Conservation (phyloP, 129 eudicot species). For the Pittosporum tobira region DNA sequence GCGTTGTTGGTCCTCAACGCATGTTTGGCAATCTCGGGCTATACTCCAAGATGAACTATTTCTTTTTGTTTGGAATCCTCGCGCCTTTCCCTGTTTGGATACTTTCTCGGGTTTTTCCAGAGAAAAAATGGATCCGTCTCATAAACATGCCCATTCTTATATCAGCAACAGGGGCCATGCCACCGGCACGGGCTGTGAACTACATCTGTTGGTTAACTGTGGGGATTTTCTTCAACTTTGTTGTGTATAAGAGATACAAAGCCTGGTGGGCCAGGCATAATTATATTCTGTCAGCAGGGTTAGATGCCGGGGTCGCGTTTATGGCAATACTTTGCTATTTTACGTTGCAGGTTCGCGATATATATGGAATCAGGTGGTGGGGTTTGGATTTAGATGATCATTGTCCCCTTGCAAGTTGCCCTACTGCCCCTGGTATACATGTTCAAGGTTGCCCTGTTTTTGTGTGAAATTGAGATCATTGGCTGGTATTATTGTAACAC, state of each 20-base stretch:
- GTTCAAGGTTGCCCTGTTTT: conserved; percentile 52
- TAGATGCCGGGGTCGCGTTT: conserved; percentile 88
- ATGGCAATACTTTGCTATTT: conserved; percentile 68
- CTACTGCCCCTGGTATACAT: conserved; percentile 53
- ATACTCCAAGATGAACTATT: conserved; percentile 60
- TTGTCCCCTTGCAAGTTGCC: conserved; percentile 67
- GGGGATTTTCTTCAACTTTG: conserved; percentile 60
- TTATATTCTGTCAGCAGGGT: conserved; percentile 66
- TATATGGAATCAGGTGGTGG: conserved; percentile 74
- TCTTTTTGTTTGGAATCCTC: conserved; percentile 68
- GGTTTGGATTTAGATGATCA: conserved; percentile 66
- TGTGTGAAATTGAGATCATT: conserved; percentile 12
- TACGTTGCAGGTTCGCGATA: conserved; percentile 45
- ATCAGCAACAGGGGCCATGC: conserved; percentile 55
- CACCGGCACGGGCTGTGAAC: conserved; percentile 64
- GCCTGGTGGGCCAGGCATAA: conserved; percentile 84
- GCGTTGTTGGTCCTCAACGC: conserved; percentile 74
- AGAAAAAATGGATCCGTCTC: conserved; percentile 51
- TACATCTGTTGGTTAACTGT: conserved; percentile 58
- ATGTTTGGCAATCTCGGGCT: conserved; percentile 66
- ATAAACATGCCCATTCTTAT: conserved; percentile 58
- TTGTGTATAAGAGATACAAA: conserved; percentile 50
- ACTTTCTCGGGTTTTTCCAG: conserved; percentile 46
- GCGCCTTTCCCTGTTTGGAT: conserved; percentile 75
- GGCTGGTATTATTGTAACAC: neutral